These are phyloP conservation scores for Diutina pseudorugosa DNA, from an alignment of 1,139 yeast genomes.

Conservation along the genomic window DNA sequence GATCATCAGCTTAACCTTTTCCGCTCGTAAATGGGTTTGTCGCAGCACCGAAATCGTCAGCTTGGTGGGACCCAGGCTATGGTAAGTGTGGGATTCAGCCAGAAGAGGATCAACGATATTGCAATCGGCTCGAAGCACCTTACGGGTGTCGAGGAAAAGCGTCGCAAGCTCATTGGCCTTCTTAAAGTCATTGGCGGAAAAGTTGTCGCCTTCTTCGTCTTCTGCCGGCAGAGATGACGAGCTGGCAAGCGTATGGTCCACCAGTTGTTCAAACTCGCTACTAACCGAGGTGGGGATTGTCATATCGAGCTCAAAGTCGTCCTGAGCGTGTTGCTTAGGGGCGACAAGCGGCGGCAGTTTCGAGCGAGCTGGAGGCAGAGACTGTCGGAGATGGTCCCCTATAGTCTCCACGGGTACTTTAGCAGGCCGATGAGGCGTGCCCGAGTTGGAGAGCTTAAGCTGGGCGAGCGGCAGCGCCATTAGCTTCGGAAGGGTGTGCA, in stretches of 20 bases:
- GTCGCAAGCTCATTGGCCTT: constrained; percentile 33
- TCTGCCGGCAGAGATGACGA: background rate
- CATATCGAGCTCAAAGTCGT: background rate
- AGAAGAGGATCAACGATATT: constrained; percentile 22
- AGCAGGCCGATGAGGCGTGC: background rate
- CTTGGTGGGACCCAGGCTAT: constrained; percentile 6
- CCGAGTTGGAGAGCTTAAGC: background rate
- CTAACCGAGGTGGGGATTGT: background rate
- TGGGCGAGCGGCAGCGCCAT: constrained; percentile 2
- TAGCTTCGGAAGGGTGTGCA: background rate
- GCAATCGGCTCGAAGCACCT: constrained; percentile 27
- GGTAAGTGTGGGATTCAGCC: constrained; percentile 8
- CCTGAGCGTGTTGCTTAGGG: background rate
- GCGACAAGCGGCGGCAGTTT: background rate
- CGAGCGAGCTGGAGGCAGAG: background rate
- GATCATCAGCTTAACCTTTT: constrained; percentile 38
- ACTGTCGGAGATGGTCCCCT: background rate
- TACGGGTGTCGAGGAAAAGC: constrained; percentile 30
- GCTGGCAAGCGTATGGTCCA: background rate
- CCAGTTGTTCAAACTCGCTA: background rate
- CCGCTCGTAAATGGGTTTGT: constrained; percentile 28
- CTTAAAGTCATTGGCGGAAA: constrained; percentile 9
- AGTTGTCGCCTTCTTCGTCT: background rate
- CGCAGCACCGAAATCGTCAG: constrained; percentile 8
- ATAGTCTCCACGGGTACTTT: background rate